Base-by-base conservation (phyloP, 345 rosid genomes). In the Pistacia atlantica region DNA sequence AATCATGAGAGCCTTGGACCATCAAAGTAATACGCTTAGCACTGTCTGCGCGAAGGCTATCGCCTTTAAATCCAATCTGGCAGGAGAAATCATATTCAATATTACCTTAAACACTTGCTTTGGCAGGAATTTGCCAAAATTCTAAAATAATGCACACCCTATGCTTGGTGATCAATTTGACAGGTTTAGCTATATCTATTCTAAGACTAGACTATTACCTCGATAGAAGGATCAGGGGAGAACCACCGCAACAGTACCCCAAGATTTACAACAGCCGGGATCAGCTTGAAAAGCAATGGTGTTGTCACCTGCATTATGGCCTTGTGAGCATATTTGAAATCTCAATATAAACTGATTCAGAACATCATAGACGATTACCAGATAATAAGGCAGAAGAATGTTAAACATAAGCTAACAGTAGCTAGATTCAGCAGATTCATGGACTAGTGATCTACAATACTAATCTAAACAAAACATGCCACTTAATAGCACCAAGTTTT, bases 181-280 rank as follows among this genome's bases (percentile, higher is more conserved):
- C 61, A 49, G 13, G 25, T n/a, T 12, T 17, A 68, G 16, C 5
- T 51, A 9, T 11, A 2, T 14, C n/a, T 9, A 33, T 69, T 65
- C 62, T 46, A 65, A 49, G 58, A 57, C 16, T 1, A 74, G 45
- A 51, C 3, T 57, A 67, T 82, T 91, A 96, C 99, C 93, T 96
- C 98, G 22, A 71, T 78, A 45, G 95, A 78, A 81, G 83, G 77
- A 33, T 93, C 99, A 0, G 97, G 89, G 16, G 95, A 84, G 79
- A 92, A 96, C 98, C 99, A 96, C 80, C 97, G 85, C 80, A 93
- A 82, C 48, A 91, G 87, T 78, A 96, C 94, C 55, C 98, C 99
- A 51, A 96, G 91, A 85, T 90, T 94, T 74, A 89, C 90, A 73
- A 93, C 92, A 6, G 97, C 98, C 1, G 99, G 99, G 77, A 93